These are phyloP conservation scores for Pneumocystis wakefieldiae DNA, from an alignment of 1,139 yeast species.

Conservation along the genomic window DNA sequence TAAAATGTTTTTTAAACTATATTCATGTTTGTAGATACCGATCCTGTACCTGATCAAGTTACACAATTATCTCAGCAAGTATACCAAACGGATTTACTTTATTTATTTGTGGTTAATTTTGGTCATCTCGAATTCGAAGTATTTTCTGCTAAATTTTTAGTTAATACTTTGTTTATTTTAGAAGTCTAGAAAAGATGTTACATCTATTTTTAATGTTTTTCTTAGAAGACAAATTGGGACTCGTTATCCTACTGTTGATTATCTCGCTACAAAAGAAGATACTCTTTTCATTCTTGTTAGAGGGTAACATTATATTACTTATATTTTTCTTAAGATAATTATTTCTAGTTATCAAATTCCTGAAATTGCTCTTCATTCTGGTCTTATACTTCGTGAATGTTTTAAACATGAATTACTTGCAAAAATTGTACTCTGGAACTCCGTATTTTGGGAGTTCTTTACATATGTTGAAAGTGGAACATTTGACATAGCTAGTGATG, in stretches of 20 bases:
- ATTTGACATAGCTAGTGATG: slow-evolving; percentile 82
- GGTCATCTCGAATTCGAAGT: slow-evolving; percentile 60
- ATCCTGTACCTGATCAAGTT: slow-evolving; percentile 40
- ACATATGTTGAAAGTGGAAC: slow-evolving; percentile 58
- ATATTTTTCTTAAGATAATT: not conserved
- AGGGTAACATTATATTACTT: slow-evolving; percentile 32
- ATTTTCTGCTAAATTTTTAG: not conserved
- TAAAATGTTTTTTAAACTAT: not conserved
- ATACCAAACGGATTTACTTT: slow-evolving; percentile 55
- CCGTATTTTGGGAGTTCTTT: slow-evolving; percentile 64
- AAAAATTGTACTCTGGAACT: slow-evolving; percentile 38
- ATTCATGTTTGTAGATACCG: slow-evolving; percentile 6
- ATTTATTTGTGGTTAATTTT: slow-evolving; percentile 43
- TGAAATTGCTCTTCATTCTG: slow-evolving; percentile 61
- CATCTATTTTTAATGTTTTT: slow-evolving; percentile 55
- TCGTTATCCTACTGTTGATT: slow-evolving; percentile 77
- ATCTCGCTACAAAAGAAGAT: slow-evolving; percentile 51
- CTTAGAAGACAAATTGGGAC: slow-evolving; percentile 66
- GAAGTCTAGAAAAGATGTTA: slow-evolving; percentile 65
- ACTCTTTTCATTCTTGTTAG: slow-evolving; percentile 46
- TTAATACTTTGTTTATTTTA: not conserved
- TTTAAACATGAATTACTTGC: slow-evolving; percentile 64
- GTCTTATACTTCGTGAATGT: slow-evolving; percentile 73
- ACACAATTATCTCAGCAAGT: slow-evolving; percentile 56
- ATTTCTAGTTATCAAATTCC: slow-evolving; percentile 33